Base-by-base conservation (phyloP, 208 protist species). In the Leishmania arabica region DNA sequence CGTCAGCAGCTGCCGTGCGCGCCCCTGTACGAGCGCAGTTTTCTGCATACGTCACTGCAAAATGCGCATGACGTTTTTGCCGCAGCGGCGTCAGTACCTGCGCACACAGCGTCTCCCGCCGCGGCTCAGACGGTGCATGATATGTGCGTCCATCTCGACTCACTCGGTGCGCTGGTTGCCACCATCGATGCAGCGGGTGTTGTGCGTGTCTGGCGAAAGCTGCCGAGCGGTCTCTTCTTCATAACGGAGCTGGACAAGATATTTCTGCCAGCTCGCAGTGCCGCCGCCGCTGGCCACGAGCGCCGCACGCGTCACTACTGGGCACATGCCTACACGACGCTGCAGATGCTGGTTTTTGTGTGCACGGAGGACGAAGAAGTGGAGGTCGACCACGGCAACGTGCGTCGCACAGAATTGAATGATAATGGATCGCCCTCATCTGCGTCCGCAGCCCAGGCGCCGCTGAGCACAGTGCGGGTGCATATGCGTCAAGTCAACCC, bases 141-240 rank as follows among this genome's bases (percentile, higher is more conserved):
- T 77, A 74, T 92, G 49, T 86, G 74, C 56, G 76, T 90, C 19
- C 77, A 91, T 53, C 53, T 84, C 42, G 92, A 96, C 79, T 75
- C 87, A 1, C 84, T 92, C 42, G 90, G 90, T 27, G 86, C 83
- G 21, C 75, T 96, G 40, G 75, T 94, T 72, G 78, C 83, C 58
- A 92, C 86, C 3, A 62, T 96, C 3, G 92, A 93, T 82, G 80
- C 75, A 7, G 49, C 58, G 54, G 92, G 92, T 45, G 84, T 85
- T 31, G 68, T 94, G 65, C 89, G 92, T 27, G 76, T 92, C 51
- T 93, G 89, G 92, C 89, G 92, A 53, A 96, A 93, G 84, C 87
- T 96, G 47, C 90, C 92, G 13, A 88, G 88, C 64, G 75, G 81
- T 3, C 66, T 96, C 60, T 89, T 94, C 77, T 93, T 96, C 53